Conservation (phyloP, 2,329 filamentous ascomycete genomes). For the Aspergillus latus region DNA sequence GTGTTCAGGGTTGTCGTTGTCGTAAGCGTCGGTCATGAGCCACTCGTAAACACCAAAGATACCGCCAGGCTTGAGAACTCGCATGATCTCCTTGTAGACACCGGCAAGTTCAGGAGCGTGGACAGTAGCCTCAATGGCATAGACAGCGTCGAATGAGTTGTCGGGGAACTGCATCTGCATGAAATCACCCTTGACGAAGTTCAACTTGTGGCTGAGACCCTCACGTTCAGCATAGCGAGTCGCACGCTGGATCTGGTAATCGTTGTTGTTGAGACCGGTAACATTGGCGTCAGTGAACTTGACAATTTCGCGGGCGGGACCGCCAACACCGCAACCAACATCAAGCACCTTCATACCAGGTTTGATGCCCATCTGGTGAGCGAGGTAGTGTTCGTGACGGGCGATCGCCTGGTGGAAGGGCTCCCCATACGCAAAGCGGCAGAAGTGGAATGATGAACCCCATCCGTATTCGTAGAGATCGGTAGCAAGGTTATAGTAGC, state of each 20-base stretch:
- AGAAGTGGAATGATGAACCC: constrained; percentile 97
- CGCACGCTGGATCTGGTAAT: constrained; percentile 96
- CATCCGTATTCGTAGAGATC: constrained; percentile 97
- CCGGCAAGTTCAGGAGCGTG: constrained; percentile 88
- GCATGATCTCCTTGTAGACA: constrained; percentile 92
- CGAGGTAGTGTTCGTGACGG: constrained; percentile 96
- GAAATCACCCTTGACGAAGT: constrained; percentile 93
- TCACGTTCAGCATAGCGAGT: constrained; percentile 80
- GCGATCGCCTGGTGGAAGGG: constrained; percentile 88
- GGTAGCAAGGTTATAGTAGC: constrained; percentile 96
- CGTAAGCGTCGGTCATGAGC: constrained; percentile 96
- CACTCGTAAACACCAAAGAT: constrained; percentile 98
- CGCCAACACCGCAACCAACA: constrained; percentile 95
- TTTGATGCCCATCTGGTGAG: constrained; percentile 80
- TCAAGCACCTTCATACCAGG: constrained; percentile 88
- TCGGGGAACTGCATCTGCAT: constrained; percentile 98
- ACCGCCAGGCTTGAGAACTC: constrained; percentile 92
- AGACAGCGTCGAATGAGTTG: constrained; percentile 89
- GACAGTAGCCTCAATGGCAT: constrained; percentile 95
- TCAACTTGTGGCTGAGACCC: constrained; percentile 73
- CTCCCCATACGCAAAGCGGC: constrained; percentile 84
- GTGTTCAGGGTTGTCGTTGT: constrained; percentile 83
- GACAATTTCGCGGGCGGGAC: constrained; percentile 91
- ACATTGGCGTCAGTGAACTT: constrained; percentile 91
- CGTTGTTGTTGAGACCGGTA: constrained; percentile 95